Percentiles rank a stretch among this genome's conserved stretches.
phyloP scores from a whole-genome alignment of 2,329 filamentous ascomycete genomes.

The Aspergillus candidus region DNA sequence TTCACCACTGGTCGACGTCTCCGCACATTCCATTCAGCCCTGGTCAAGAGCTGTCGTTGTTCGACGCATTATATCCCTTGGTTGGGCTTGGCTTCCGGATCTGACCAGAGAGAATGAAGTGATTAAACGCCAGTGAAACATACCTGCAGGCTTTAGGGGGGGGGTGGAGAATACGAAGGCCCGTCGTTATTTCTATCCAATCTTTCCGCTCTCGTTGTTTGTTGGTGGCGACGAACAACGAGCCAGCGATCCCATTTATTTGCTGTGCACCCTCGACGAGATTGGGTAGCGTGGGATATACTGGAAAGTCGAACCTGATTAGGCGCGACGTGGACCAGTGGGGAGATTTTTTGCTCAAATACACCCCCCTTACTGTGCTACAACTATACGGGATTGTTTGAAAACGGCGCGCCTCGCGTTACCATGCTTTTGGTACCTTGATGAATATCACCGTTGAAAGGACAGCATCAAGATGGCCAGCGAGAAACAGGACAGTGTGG shows the following conservation, averaged over 20 bases:
- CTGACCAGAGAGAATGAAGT: slow-evolving; percentile 5
- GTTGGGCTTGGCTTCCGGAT: background rate
- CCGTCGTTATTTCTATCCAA: slow-evolving; percentile 6
- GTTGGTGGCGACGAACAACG: background rate
- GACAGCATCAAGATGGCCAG: slow-evolving; percentile 13
- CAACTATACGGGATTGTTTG: background rate
- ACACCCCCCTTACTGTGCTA: no score
- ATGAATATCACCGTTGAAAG: background rate
- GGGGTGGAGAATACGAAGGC: background rate
- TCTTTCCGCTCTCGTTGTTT: slow-evolving; percentile 1
- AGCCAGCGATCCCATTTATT: slow-evolving; percentile 1
- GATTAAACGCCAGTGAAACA: slow-evolving; percentile 18
- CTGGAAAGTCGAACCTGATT: no score
- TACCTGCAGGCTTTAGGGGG: slow-evolving; percentile 17
- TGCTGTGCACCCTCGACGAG: background rate
- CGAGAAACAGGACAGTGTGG: slow-evolving; percentile 14
- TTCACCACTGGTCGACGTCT: no score
- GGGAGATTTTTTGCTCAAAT: no score
- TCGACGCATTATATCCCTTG: no score
- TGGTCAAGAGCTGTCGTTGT: no score
- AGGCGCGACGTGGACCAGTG: no score
- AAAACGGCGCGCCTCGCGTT: background rate
- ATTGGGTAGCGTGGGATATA: no score
- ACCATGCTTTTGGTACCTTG: background rate
- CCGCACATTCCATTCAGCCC: no score